Evolutionary conservation across 2,329 filamentous ascomycete species (phyloP).

Genomic region (Tolypocladium sp.): DNA sequence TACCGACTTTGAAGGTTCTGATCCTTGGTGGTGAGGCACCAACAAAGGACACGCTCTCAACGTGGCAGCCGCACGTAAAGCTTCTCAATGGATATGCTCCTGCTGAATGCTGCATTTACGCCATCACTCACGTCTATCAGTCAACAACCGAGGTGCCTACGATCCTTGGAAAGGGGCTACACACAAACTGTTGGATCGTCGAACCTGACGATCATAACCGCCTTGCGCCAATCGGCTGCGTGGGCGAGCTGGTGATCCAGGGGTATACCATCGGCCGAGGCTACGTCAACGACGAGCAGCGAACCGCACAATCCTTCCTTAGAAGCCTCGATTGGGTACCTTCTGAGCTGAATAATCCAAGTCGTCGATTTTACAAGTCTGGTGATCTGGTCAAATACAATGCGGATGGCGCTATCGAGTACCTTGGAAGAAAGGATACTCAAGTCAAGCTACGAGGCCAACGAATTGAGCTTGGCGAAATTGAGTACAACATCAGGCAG

Average conservation of each 20-base stretch:
- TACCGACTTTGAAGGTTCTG: constrained; percentile 5
- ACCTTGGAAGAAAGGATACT: not conserved
- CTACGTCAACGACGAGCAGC: constrained; percentile 30
- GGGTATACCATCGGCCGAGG: constrained; percentile 32
- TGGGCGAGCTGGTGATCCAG: constrained; percentile 13
- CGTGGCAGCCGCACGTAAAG: constrained; percentile 7
- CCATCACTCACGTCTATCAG: not conserved
- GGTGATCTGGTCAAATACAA: constrained; percentile 4
- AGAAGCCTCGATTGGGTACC: constrained; percentile 13
- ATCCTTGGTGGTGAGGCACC: constrained; percentile 8
- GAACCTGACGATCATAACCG: constrained; percentile 7
- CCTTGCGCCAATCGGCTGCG: constrained; percentile 9
- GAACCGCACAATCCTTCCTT: constrained; percentile 18
- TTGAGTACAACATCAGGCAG: constrained; percentile 5
- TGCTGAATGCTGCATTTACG: constrained; percentile 8
- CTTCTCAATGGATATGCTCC: constrained; percentile 10
- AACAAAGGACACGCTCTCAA: constrained; percentile 1
- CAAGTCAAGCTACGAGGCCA: constrained; percentile 9
- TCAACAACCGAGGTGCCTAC: constrained; percentile 1
- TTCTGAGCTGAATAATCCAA: constrained; percentile 1
- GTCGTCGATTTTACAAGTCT: constrained; percentile 14
- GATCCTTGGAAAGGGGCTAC: not conserved
- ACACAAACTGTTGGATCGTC: constrained; percentile 10
- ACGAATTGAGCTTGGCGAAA: constrained; percentile 11
- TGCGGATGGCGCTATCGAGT: not conserved